These are phyloP conservation scores for Platanthera zijinensis DNA, from an alignment of 106 monocot genomes.

Conservation along the genomic window DNA sequence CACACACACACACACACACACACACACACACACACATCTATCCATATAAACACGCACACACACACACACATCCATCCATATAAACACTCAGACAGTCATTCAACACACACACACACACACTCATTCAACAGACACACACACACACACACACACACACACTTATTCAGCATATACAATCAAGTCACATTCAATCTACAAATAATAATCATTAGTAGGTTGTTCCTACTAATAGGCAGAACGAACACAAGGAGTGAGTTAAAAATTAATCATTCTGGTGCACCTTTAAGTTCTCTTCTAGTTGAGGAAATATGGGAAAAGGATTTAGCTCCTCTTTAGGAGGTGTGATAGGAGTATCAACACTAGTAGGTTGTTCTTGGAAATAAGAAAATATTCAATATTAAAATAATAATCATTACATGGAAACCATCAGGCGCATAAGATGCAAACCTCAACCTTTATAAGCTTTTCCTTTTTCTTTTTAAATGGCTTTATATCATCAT, in stretches of 20 bases:
- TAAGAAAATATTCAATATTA: neutral
- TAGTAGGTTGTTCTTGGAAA: conserved; percentile 18
- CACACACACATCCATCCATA: too few relatives aligned
- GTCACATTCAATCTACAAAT: too few relatives aligned
- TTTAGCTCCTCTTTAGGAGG: conserved; percentile 70
- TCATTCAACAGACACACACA: too few relatives aligned
- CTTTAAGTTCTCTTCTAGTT: conserved; percentile 80
- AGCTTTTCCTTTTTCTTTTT: conserved; percentile 90
- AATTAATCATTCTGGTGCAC: conserved; percentile 17
- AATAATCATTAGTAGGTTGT: too few relatives aligned
- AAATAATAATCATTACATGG: conserved; percentile 1
- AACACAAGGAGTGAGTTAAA: neutral
- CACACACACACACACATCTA: too few relatives aligned
- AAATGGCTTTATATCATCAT: conserved; percentile 73
- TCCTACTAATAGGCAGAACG: neutral
- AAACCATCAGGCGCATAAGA: neutral
- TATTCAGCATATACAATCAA: too few relatives aligned
- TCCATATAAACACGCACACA: too few relatives aligned
- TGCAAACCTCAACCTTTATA: conserved; percentile 35
- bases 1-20: too few relatives aligned
- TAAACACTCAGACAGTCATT: too few relatives aligned
- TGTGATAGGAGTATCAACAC: conserved; percentile 8
- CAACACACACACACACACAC: too few relatives aligned
- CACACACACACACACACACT: too few relatives aligned
- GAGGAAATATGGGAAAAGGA: conserved; percentile 88